Evolutionary conservation across 768 basidiomycete genomes (phyloP), one percentile per base, ranked within the genome.

Genomic region (Pisolithus tinctorius): DNA sequence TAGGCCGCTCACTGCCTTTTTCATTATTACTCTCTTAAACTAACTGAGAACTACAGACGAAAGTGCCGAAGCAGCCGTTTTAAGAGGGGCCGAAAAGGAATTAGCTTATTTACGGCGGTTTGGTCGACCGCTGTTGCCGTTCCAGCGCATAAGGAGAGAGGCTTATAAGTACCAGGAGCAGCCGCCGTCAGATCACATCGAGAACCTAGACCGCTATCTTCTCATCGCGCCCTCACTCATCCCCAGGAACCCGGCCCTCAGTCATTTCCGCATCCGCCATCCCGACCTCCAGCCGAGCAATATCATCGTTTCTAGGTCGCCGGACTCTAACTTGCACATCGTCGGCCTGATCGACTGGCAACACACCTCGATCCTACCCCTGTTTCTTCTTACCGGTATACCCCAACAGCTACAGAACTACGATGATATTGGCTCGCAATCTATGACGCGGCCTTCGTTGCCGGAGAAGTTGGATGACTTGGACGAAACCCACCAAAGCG

Each of bases 271-370:
- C 63, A 77, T 80, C 67, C 76, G 77, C 61, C 70, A 69, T 66
- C 69, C 66, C n/a, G 68, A 70, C 55, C 60, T 63, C 57, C 69
- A 74, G 58, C 70, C 52, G 48, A 72, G 60, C 69, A 79, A 81
- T 58, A 64, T 81, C 70, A 64, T 75, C 54, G 73, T 81, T 37
- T 69, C 69, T 16, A 68, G 54, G 59, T 78, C 75, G 60, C 55
- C 74, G 50, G 78, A 71, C 62, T 76, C 74, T 59, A 50, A 44
- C 61, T 65, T 50, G 58, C 45, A 73, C 36, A 53, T 80, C 60
- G 64, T 71, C 50, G 56, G 76, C 67, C 54, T 78, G 65, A 13
- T 78, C 49, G 77, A 79, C 72, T 79, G 76, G 78, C 78, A 80
- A 69, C 77, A 80, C 64, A 53, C 79, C 55, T 66, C 77, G 4